Percentiles rank a stretch among this genome's conserved stretches.
Conservation (phyloP, 164 flowering plant species). For the Vitis amurensis region DNA sequence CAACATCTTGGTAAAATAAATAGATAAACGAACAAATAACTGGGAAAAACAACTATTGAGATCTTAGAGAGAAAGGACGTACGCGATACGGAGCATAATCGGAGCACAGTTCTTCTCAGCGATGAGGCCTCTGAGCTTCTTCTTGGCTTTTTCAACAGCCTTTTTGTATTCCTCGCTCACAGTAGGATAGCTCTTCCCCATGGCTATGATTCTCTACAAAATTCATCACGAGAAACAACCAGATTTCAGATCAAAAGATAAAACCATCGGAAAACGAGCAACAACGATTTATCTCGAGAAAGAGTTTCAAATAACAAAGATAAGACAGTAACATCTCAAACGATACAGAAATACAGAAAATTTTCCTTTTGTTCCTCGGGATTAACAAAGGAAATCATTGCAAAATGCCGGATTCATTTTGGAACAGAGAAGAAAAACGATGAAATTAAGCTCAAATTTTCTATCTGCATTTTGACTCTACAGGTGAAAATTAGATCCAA, state of each 20-base stretch:
- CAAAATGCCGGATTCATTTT: no score
- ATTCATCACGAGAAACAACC: not conserved
- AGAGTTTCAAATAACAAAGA: no score
- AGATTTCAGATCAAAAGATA: slow-evolving; percentile 2
- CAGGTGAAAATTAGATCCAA: no score
- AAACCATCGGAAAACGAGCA: not conserved
- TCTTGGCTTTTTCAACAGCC: slow-evolving; percentile 72
- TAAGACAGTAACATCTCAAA: no score
- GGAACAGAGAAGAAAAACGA: no score
- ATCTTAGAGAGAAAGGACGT: slow-evolving; percentile 7
- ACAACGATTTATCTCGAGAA: not conserved
- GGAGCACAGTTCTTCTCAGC: slow-evolving; percentile 92
- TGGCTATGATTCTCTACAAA: slow-evolving; percentile 22
- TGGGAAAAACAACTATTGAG: not conserved
- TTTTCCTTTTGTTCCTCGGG: no score
- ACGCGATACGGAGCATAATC: slow-evolving; percentile 88
- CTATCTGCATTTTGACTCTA: no score
- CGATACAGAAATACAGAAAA: no score
- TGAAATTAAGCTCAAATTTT: no score
- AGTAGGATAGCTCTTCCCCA: slow-evolving; percentile 82
- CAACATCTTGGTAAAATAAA: not conserved
- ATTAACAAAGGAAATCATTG: no score
- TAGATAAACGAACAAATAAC: not conserved
- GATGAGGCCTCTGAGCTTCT: slow-evolving; percentile 80
- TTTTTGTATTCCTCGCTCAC: slow-evolving; percentile 80